Conservation (phyloP, 2,329 filamentous ascomycete genomes). For the Mariannaea elegans region DNA sequence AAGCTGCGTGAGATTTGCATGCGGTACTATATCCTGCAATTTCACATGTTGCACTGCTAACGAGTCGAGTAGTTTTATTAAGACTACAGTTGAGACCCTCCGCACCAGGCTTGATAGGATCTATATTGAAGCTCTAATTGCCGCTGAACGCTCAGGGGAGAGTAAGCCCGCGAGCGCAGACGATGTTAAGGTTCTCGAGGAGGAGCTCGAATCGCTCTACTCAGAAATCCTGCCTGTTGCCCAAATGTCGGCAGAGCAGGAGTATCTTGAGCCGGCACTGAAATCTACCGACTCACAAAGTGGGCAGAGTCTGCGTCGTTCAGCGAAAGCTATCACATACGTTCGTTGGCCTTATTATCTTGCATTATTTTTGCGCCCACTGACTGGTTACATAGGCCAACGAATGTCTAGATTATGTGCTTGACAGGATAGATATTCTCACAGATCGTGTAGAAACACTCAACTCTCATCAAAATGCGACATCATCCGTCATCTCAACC, state of each 20-base stretch:
- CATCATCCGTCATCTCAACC: conserved; percentile 50
- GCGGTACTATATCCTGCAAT: conserved; percentile 46
- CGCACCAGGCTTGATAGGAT: conserved; percentile 64
- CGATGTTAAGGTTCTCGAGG: conserved; percentile 62
- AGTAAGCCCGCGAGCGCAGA: conserved; percentile 41
- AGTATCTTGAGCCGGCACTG: conserved; percentile 70
- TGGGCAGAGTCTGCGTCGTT: conserved; percentile 54
- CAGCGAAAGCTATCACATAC: conserved; percentile 59
- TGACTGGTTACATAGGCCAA: conserved; percentile 53
- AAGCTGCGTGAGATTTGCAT: conserved; percentile 68
- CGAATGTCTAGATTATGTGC: conserved; percentile 60
- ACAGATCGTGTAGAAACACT: conserved; percentile 53
- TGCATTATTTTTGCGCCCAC: not conserved
- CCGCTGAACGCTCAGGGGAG: conserved; percentile 41
- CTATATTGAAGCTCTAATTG: conserved; percentile 58
- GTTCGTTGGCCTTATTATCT: conserved; percentile 46
- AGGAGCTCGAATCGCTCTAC: conserved; percentile 75
- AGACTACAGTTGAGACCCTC: conserved; percentile 64
- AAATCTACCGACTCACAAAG: conserved; percentile 54
- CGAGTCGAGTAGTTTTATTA: conserved; percentile 57
- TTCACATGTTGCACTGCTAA: conserved; percentile 16
- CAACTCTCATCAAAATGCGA: conserved; percentile 56
- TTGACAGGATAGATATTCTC: conserved; percentile 56
- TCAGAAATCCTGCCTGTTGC: conserved; percentile 74
- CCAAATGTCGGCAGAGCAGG: conserved; percentile 75